Conservation (phyloP, 2,329 filamentous ascomycete species). For the Venturia asperata region DNA sequence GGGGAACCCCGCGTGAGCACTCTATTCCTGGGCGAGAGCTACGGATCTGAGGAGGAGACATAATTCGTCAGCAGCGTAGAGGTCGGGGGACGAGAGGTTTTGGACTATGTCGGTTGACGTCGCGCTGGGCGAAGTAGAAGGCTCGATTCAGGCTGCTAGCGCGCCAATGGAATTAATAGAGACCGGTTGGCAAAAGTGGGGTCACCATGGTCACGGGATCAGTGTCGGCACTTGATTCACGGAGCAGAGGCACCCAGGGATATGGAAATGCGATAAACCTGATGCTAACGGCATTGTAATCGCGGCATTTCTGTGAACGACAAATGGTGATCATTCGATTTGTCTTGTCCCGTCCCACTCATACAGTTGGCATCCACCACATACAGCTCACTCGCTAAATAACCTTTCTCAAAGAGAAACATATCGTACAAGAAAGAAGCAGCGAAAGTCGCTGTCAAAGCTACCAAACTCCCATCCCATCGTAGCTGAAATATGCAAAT, state of each 20-base stretch:
- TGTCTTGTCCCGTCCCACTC: not conserved
- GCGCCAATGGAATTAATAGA: not conserved
- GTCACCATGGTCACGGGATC: no score
- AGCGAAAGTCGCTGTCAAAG: not conserved
- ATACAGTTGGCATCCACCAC: not conserved
- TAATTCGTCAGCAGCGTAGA: not conserved
- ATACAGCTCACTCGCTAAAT: not conserved
- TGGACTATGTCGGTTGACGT: not conserved
- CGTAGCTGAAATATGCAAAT: not conserved
- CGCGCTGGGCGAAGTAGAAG: not conserved
- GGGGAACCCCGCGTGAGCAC: not conserved
- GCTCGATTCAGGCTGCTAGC: not conserved
- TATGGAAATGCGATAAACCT: no score
- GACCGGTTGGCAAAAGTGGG: not conserved
- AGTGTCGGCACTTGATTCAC: not conserved
- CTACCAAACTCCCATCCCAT: not conserved
- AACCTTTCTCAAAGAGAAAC: not conserved
- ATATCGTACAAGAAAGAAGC: not conserved
- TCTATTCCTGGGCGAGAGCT: not conserved
- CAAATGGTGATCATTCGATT: not conserved
- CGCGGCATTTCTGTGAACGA: no score
- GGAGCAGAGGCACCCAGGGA: not conserved
- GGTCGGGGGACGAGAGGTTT: not conserved
- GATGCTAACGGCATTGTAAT: no score
- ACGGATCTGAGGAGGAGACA: not conserved